Conservation (phyloP, 1,284 basidiomycete species). For the Ustilago loliicola region DNA sequence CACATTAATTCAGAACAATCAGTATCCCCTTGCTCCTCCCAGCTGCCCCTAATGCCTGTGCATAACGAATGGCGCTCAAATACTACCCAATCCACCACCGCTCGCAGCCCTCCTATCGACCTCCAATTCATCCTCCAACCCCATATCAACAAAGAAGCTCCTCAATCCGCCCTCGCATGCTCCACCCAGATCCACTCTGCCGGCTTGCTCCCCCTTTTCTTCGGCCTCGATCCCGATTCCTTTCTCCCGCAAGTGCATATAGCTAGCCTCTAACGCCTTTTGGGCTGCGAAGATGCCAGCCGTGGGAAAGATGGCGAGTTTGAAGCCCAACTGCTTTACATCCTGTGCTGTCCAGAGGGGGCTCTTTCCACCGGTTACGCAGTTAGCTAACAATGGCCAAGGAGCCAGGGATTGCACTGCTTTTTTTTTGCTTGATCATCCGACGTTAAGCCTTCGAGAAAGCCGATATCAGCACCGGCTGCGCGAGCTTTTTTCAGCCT, state of each 20-base stretch:
- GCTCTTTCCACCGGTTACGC: conserved; percentile 46
- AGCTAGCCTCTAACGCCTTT: conserved; percentile 32
- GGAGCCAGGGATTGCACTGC: conserved; percentile 76
- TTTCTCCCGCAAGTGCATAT: conserved; percentile 69
- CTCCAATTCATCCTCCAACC: conserved; percentile 44
- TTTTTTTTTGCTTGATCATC: conserved; percentile 76
- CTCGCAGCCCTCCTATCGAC: conserved; percentile 37
- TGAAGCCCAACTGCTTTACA: conserved; percentile 34
- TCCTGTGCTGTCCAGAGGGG: conserved; percentile 43
- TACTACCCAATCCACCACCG: conserved; percentile 28
- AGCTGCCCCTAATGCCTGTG: background rate
- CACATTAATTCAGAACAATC: conserved; percentile 5
- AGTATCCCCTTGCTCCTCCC: too few relatives aligned
- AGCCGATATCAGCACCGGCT: conserved; percentile 84
- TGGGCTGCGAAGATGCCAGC: conserved; percentile 50
- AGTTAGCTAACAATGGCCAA: conserved; percentile 48
- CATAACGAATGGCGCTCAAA: conserved; percentile 2
- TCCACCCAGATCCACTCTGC: conserved; percentile 34
- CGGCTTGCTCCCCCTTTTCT: background rate
- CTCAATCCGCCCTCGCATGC: conserved; percentile 38
- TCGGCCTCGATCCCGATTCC: conserved; percentile 46
- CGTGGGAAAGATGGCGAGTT: conserved; percentile 52
- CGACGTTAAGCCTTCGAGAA: conserved; percentile 79
- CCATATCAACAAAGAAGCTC: conserved; percentile 53
- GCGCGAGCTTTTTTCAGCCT: conserved; percentile 80